Percentiles rank a stretch among this genome's conserved stretches.
Evolutionary conservation across 2,329 filamentous ascomycete species (phyloP).

Genomic region (Ascomycota sp.): DNA sequence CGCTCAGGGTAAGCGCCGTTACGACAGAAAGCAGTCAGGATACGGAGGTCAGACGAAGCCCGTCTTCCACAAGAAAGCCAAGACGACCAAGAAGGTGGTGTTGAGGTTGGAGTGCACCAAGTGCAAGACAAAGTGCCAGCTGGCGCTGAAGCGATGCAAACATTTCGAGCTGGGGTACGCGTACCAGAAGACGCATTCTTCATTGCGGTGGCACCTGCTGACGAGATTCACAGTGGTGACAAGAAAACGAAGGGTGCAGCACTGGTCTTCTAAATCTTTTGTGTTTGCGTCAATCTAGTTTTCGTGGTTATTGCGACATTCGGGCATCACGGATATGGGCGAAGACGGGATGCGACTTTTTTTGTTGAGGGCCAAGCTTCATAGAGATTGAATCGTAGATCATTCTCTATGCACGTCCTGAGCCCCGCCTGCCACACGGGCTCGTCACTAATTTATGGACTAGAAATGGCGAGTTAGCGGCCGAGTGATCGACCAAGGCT

Average conservation of each 20-base stretch:
- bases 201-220: constrained; percentile 11
- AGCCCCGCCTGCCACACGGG: too few species aligned
- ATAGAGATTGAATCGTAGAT: too few species aligned
- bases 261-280: constrained; percentile 84
- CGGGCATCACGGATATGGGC: constrained; percentile 28
- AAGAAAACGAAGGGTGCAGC: constrained; percentile 99
- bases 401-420: too few species aligned
- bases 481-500: too few species aligned
- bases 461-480: too few species aligned
- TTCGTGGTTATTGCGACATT: constrained; percentile 22
- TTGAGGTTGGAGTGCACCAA: constrained; percentile 90
- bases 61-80: constrained; percentile 99
- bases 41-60: constrained; percentile 99
- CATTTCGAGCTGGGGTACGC: constrained; percentile 98
- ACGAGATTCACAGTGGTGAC: constrained; percentile 59
- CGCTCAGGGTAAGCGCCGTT: constrained; percentile 98
- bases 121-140: constrained; percentile 97
- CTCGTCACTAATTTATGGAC: too few species aligned
- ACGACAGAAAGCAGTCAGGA: constrained; percentile 97
- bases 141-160: constrained; percentile 99
- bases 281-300: constrained; percentile 20
- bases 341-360: constrained; percentile 16
- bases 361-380: too few species aligned
- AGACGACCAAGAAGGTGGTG: constrained; percentile 99
- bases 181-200: background rate